Conservation (phyloP, 768 basidiomycete species). For the Boletus edulis region DNA sequence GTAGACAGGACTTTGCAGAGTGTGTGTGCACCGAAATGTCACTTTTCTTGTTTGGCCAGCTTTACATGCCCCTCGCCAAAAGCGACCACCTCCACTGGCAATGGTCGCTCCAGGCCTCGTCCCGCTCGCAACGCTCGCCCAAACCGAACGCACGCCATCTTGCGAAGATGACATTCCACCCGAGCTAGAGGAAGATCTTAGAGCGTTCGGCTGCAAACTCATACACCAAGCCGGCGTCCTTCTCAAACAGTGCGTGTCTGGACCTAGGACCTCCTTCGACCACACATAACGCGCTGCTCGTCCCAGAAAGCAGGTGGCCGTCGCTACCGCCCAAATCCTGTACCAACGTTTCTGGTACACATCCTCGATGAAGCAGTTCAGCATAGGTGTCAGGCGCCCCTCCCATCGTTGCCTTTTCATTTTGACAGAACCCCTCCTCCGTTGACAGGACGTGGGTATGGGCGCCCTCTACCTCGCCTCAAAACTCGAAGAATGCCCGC, state of each 20-base stretch:
- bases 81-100: not conserved
- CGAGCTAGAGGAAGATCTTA: constrained; percentile 83
- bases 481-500: constrained; percentile 88
- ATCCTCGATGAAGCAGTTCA: constrained; percentile 91
- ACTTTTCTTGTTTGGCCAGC: constrained; percentile 19
- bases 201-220: constrained; percentile 89
- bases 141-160: constrained; percentile 81
- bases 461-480: constrained; percentile 86
- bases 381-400: constrained; percentile 70
- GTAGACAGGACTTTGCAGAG: not conserved
- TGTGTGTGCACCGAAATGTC: not conserved
- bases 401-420: constrained; percentile 4
- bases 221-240: constrained; percentile 94
- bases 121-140: constrained; percentile 79
- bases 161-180: constrained; percentile 75
- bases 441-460: constrained; percentile 76
- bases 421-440: constrained; percentile 3
- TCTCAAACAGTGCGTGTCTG: constrained; percentile 71
- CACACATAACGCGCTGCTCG: constrained; percentile 4
- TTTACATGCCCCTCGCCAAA: constrained; percentile 7
- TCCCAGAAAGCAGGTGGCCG: constrained; percentile 88
- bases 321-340: constrained; percentile 93
- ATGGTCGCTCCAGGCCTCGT: constrained; percentile 56
- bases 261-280: not conserved
- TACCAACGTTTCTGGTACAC: constrained; percentile 98